phyloP scores from a whole-genome alignment of 2,329 filamentous ascomycete species.

The Domatiomyces catenatus region DNA sequence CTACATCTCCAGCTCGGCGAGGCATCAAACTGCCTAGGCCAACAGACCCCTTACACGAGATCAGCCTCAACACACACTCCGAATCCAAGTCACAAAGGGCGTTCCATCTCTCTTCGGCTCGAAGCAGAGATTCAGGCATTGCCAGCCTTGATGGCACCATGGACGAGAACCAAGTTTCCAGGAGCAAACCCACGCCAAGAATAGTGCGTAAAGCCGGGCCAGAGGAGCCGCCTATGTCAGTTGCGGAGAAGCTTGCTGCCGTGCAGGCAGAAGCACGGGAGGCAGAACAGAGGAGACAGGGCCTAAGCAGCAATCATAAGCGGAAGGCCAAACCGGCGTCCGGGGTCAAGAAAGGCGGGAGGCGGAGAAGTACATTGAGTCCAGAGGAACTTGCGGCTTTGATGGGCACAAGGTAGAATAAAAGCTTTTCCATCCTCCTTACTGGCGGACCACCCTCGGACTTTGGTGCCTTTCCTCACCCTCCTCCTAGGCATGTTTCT shows the following conservation, averaged over 20 bases:
- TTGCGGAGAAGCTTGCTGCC: slow-evolving; percentile 29
- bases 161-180: slow-evolving; percentile 15
- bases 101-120: background rate
- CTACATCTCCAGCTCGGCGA: slow-evolving; percentile 10
- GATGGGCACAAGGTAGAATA: slow-evolving; percentile 11
- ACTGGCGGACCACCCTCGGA: too few relatives aligned
- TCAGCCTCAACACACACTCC: slow-evolving; percentile 6
- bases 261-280: slow-evolving; percentile 29
- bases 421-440: too few relatives aligned
- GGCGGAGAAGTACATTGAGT: slow-evolving; percentile 30
- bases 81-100: slow-evolving; percentile 1
- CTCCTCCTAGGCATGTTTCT: slow-evolving; percentile 6
- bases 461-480: background rate
- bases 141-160: slow-evolving; percentile 3
- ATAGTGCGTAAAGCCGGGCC: slow-evolving; percentile 9
- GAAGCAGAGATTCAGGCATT: slow-evolving; percentile 4
- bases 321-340: slow-evolving; percentile 3
- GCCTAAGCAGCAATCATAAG: slow-evolving; percentile 6
- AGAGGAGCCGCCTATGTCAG: slow-evolving; percentile 20
- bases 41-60: slow-evolving; percentile 7
- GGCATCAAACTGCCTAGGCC: slow-evolving; percentile 12
- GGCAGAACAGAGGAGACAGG: slow-evolving; percentile 21
- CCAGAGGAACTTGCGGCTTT: slow-evolving; percentile 26
- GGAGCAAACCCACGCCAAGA: slow-evolving; percentile 16
- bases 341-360: slow-evolving; percentile 7